Base-by-base conservation (phyloP, 192 early-diverging fungal species). In the Coemansia sp. region DNA sequence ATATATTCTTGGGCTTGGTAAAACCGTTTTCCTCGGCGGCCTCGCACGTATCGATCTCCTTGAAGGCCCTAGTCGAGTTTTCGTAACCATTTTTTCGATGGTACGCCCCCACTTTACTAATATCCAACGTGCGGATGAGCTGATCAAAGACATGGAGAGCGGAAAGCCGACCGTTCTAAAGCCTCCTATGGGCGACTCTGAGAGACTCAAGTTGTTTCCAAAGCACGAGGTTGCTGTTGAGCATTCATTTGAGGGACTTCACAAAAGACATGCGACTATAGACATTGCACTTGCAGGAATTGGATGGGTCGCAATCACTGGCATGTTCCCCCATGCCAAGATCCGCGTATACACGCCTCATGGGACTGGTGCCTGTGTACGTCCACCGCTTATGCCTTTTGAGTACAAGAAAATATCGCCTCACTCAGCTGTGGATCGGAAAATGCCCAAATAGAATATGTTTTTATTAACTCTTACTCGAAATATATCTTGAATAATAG, bases 361-460 rank as follows among this genome's bases (percentile, higher is more conserved):
- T 53, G 86, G 82, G 10, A 61, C 66, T 29, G 83, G 84, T 6
- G 84, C 81, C 23, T 72, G 60, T 37, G 40, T 84, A 15, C 72
- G 89, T 23, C 77, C 86, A 21, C 77, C 89, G n/a, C 74, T 90
- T 35, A 68, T 90, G 67, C 89, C 89, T 7, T 88, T 82, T 53
- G 87, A 89, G 77, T 90, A 80, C 61, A 73, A 78, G 37, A 60
- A 55, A 40, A 58, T 71, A 29, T 62, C 78, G 13, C 62, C 69
- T 1, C 78, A 74, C 63, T 75, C 67, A 56, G 71, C 78, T 8
- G 68, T 33, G 53, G 43, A 56, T 43, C 78, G 78, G 62, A 81
- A 81, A 43, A 81, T 68, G 23, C 72, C 78, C 39, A 74, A 66
- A 34, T 81, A 72, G 59, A 46, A 29, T 80, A 67, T 57, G 52